Evolutionary conservation across 2,329 filamentous ascomycete species (phyloP).

Genomic region (Geoglossum cookeanum): DNA sequence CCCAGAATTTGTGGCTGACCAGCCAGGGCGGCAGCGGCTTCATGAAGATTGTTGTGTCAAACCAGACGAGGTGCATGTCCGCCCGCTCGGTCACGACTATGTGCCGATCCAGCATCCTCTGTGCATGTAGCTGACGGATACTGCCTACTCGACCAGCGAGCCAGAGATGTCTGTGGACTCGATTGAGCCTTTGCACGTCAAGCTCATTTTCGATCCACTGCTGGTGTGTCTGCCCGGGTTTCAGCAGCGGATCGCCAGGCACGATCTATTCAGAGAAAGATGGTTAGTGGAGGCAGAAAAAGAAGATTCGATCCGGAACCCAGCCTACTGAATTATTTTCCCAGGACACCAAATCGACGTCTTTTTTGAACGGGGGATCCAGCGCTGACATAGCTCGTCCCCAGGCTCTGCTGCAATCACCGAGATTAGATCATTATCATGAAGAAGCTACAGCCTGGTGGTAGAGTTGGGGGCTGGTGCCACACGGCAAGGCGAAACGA

Average conservation of each 20-base stretch:
- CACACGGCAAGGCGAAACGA: no score
- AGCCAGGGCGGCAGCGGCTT: neutral
- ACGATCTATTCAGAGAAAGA: neutral
- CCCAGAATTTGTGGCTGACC: neutral
- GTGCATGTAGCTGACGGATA: neutral
- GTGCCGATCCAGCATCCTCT: neutral
- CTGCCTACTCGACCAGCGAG: neutral
- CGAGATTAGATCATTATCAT: neutral
- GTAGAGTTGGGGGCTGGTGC: neutral
- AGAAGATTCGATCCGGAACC: neutral
- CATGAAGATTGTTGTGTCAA: neutral
- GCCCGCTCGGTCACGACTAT: neutral
- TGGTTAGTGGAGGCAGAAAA: neutral
- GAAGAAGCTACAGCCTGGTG: neutral
- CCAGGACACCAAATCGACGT: neutral
- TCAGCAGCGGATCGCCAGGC: neutral
- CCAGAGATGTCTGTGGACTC: neutral
- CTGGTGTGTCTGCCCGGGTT: neutral
- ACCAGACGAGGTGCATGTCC: conserved; percentile 1
- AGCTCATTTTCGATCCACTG: neutral
- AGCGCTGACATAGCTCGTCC: neutral
- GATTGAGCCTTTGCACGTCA: neutral
- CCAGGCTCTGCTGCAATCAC: neutral
- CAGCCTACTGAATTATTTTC: neutral
- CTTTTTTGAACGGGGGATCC: neutral